phyloP scores from a whole-genome alignment of 805 yeast species.

The Kregervanrija fluxuum region DNA sequence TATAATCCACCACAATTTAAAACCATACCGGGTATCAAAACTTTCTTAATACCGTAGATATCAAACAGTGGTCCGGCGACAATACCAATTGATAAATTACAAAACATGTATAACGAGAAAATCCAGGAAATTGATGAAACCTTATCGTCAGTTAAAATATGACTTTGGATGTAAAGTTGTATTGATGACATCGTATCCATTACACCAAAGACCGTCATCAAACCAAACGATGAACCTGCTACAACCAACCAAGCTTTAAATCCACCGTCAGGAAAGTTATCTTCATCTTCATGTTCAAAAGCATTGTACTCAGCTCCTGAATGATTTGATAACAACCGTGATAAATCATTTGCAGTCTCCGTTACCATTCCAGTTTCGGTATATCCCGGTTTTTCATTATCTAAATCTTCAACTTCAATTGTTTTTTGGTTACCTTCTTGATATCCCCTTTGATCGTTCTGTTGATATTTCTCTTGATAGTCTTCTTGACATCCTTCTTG shows the following conservation, averaged over 20 bases:
- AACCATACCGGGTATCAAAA: slow-evolving; percentile 44
- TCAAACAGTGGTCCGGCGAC: slow-evolving; percentile 49
- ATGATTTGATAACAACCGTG: too few species aligned
- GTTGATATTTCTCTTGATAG: too few species aligned
- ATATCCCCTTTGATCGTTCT: too few species aligned
- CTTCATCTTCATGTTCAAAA: slow-evolving; percentile 18
- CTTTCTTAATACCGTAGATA: slow-evolving; percentile 45
- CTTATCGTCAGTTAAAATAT: slow-evolving; percentile 42
- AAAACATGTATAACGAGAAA: slow-evolving; percentile 50
- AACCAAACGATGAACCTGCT: slow-evolving; percentile 51
- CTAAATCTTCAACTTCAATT: too few species aligned
- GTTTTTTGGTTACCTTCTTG: too few species aligned
- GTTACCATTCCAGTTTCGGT: too few species aligned
- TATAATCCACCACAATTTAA: slow-evolving; percentile 18
- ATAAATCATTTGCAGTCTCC: too few species aligned
- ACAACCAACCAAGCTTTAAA: slow-evolving; percentile 47
- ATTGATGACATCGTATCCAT: slow-evolving; percentile 56
- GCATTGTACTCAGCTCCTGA: slow-evolving; percentile 11
- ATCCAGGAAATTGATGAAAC: slow-evolving; percentile 59
- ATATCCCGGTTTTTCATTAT: too few species aligned
- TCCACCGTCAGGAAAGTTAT: slow-evolving; percentile 56
- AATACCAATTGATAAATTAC: slow-evolving; percentile 38
- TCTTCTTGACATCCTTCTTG: too few species aligned
- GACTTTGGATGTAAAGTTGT: slow-evolving; percentile 51
- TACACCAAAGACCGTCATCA: slow-evolving; percentile 48